phyloP scores from a whole-genome alignment of 1,284 basidiomycete genomes.

The Trametes polyzona region DNA sequence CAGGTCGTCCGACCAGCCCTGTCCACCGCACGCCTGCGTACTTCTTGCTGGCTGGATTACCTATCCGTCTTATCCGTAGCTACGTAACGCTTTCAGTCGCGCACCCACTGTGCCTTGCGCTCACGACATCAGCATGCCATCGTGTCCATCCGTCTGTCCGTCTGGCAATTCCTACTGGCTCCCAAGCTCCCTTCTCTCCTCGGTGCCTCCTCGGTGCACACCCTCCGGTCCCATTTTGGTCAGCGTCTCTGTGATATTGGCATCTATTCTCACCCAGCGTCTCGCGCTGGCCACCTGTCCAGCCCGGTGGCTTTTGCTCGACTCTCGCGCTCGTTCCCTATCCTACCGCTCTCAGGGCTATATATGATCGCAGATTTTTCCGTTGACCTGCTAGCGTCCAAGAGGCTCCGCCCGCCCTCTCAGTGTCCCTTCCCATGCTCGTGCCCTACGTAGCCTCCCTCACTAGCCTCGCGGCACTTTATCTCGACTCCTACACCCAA shows the following conservation, averaged over 20 bases:
- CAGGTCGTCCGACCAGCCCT: neutral
- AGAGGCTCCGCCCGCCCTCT: slow-evolving; percentile 4
- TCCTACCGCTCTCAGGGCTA: slow-evolving; percentile 18
- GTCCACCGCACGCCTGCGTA: too few species aligned
- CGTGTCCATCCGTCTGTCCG: slow-evolving; percentile 1
- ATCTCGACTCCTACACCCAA: neutral
- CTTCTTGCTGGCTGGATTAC: too few species aligned
- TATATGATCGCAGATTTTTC: slow-evolving; percentile 8
- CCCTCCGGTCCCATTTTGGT: slow-evolving; percentile 8
- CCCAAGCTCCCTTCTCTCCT: slow-evolving; percentile 2
- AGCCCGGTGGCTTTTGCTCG: slow-evolving; percentile 9
- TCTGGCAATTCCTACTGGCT: slow-evolving; percentile 6
- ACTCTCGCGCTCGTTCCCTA: neutral
- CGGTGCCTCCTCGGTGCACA: slow-evolving; percentile 16
- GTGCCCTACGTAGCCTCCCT: neutral
- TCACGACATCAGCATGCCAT: slow-evolving; percentile 18
- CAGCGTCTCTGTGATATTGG: slow-evolving; percentile 14
- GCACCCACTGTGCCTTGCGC: slow-evolving; percentile 5
- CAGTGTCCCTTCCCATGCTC: slow-evolving; percentile 13
- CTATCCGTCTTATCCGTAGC: too few species aligned
- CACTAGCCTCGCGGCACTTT: neutral
- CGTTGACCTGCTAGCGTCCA: neutral
- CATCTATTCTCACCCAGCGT: slow-evolving; percentile 18
- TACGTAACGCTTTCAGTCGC: neutral
- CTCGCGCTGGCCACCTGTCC: slow-evolving; percentile 4